Evolutionary conservation across 1,139 yeast genomes (phyloP), one percentile per base, ranked within the genome.

Genomic region (Pichia norvegensis): DNA sequence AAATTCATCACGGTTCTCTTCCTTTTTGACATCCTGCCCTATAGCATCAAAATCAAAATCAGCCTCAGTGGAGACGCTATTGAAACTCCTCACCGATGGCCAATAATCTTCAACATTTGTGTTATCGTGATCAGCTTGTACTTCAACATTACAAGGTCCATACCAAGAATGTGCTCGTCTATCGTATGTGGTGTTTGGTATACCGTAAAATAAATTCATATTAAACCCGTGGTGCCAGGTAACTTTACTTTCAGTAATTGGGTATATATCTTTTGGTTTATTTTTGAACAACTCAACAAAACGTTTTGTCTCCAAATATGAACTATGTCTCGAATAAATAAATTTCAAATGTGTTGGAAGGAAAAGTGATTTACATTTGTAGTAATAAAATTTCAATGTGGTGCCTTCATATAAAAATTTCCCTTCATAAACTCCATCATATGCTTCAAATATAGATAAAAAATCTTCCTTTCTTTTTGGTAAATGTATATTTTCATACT

Each of bases 241-340:
- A 4, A 39, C 35, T 11, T 29, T 29, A 2, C 52, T 45, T 21
- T 51, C 51, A 2, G 53, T 52, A 25, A 52, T 40, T 8, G 56
- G 54, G 43, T 53, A 54, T 19, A 54, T 41, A 33, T 55, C 52
- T 4, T 38, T n/a, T 2, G 50, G 41, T 23, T 45, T 45, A 4
- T 36, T 7, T 16, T 43, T 37, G 36, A 55, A 54, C 14, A 48
- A n/a, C 5, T 43, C 29, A 7, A 53, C 31, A 38, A 54, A 52
- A 1, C 41, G 25, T 6, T 37, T 38, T 1, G 55, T 51, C 29
- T 54, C 58, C 7, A 22, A 29, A 16, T 46, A 53, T 2, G 54
- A 48, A 25, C 57, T 53, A 29, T 55, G 57, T 23, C 55, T 44
- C 3, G 51, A 49, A 42, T 46, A 48, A 6, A 53, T 40, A 33